phyloP scores from a whole-genome alignment of 805 yeast species.

The Millerago galiae region DNA sequence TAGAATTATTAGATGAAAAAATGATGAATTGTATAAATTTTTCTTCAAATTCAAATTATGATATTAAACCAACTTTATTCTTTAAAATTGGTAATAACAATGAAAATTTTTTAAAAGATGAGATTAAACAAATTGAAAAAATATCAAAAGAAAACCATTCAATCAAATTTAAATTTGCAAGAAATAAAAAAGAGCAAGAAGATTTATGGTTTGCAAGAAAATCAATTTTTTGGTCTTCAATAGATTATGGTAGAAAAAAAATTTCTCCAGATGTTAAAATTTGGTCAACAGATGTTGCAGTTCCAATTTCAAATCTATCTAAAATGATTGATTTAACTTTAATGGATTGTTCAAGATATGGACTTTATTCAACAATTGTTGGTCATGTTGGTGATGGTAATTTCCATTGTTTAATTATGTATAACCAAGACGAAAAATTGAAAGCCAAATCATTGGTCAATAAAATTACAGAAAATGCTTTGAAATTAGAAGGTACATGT shows the following conservation, averaged over 20 bases:
- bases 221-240: slow-evolving; percentile 55
- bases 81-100: slow-evolving; percentile 53
- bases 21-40: slow-evolving; percentile 60
- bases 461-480: slow-evolving; percentile 57
- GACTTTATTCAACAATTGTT: slow-evolving; percentile 52
- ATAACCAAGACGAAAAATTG: slow-evolving; percentile 42
- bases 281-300: slow-evolving; percentile 80
- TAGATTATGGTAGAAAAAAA: slow-evolving; percentile 53
- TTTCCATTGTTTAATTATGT: slow-evolving; percentile 62
- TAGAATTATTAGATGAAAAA: slow-evolving; percentile 64
- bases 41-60: slow-evolving; percentile 35
- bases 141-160: slow-evolving; percentile 48
- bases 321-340: slow-evolving; percentile 55
- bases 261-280: slow-evolving; percentile 41
- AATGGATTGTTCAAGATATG: slow-evolving; percentile 46
- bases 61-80: slow-evolving; percentile 51
- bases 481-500: slow-evolving; percentile 71
- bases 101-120: slow-evolving; percentile 32
- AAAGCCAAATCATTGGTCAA: slow-evolving; percentile 48
- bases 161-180: slow-evolving; percentile 50
- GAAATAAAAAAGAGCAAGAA: slow-evolving; percentile 45
- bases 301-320: slow-evolving; percentile 65
- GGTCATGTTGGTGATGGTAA: slow-evolving; percentile 87
- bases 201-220: slow-evolving; percentile 74
- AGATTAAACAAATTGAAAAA: slow-evolving; percentile 36